phyloP scores from a whole-genome alignment of 2,329 filamentous ascomycete species.

The Diaporthe ilicicola region DNA sequence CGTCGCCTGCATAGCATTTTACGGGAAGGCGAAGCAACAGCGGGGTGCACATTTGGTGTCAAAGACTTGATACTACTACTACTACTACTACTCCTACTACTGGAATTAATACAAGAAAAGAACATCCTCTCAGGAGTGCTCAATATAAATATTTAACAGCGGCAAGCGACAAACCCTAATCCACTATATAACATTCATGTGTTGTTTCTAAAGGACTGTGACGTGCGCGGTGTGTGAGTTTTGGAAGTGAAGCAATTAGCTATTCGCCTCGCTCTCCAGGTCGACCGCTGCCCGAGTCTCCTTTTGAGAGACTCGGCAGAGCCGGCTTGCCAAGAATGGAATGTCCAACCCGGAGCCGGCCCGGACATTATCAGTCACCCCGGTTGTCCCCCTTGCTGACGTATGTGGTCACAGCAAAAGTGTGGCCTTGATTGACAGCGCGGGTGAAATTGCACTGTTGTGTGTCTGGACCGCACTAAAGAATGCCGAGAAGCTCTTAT shows the following conservation, averaged over 20 bases:
- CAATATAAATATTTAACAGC: not conserved
- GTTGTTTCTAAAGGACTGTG: not conserved
- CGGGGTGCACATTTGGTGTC: not conserved
- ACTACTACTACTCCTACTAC: too few species aligned
- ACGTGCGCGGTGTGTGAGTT: not conserved
- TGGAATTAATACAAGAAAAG: not conserved
- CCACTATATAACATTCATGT: too few species aligned
- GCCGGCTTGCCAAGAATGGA: not conserved
- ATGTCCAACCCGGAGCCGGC: conserved; percentile 6
- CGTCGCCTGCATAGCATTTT: not conserved
- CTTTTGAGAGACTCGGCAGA: not conserved
- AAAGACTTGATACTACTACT: not conserved
- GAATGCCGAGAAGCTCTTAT: not conserved
- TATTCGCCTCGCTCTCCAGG: not conserved
- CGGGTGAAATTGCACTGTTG: not conserved
- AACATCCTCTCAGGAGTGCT: not conserved
- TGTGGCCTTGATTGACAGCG: not conserved
- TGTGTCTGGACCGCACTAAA: not conserved
- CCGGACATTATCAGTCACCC: not conserved
- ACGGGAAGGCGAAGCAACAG: not conserved
- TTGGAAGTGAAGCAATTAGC: too few species aligned
- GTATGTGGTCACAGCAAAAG: not conserved
- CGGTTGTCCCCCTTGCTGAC: not conserved
- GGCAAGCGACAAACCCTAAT: not conserved
- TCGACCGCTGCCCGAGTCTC: not conserved